Evolutionary conservation across 257 asterid genomes (phyloP).

Genomic region (Gentiana straminea): DNA sequence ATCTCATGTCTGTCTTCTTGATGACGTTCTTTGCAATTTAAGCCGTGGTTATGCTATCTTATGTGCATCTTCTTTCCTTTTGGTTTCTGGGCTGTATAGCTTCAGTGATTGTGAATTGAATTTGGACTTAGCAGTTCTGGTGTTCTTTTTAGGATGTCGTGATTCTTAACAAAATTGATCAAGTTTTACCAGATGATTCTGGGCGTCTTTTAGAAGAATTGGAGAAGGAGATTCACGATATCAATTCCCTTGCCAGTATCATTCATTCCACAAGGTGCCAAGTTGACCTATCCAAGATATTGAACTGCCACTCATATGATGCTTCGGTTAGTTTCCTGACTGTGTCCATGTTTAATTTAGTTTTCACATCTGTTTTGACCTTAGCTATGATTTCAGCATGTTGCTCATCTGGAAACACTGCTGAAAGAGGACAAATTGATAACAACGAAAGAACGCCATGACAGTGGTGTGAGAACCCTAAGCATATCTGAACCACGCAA

Average conservation of each 20-base stretch:
- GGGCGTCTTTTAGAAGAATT: slow-evolving; percentile 47
- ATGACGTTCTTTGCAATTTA: neutral
- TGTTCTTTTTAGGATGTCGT: slow-evolving; percentile 61
- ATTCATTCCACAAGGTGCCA: slow-evolving; percentile 72
- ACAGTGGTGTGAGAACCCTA: slow-evolving; percentile 71
- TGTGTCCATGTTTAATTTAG: neutral
- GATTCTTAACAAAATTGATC: slow-evolving; percentile 90
- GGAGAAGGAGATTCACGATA: slow-evolving; percentile 64
- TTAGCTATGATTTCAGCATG: slow-evolving; percentile 40
- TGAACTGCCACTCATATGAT: slow-evolving; percentile 78
- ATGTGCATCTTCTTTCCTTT: neutral
- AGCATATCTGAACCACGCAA: slow-evolving; percentile 54
- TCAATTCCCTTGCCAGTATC: slow-evolving; percentile 73
- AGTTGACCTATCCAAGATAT: slow-evolving; percentile 66
- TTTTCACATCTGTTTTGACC: neutral
- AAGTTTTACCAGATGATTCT: slow-evolving; percentile 45
- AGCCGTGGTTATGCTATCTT: neutral
- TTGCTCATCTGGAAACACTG: slow-evolving; percentile 71
- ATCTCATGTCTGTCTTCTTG: neutral
- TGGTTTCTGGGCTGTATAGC: neutral
- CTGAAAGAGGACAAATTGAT: slow-evolving; percentile 50
- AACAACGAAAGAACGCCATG: slow-evolving; percentile 72
- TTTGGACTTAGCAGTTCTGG: no score
- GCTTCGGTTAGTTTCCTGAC: slow-evolving; percentile 40
- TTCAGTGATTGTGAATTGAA: slow-evolving; percentile 7